Base-by-base conservation (phyloP, 1,284 basidiomycete species). In the Tausonia pullulans region DNA sequence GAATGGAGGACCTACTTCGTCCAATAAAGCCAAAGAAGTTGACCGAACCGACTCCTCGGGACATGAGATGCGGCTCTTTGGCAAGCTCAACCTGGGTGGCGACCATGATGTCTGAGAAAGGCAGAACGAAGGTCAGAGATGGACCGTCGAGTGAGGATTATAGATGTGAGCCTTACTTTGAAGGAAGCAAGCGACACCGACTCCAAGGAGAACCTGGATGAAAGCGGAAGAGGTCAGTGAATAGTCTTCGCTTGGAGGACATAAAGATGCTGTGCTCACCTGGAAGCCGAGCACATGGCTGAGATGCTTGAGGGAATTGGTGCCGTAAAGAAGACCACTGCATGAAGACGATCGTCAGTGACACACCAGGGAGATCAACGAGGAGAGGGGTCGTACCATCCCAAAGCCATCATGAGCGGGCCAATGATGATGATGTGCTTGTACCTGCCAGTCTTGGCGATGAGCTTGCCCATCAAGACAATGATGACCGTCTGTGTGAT, bases 31-130 rank as follows among this genome's bases (percentile, higher is more conserved):
- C 53, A 54, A 54, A n/a, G 46, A 54, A 67, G 58, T 55, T 60
- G 53, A 67, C 40, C 9, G 53, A 44, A 9, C 61, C 65, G 6
- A 67, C 48, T 13, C 44, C 65, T 41, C 58, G 58, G 2, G 66
- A 69, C 61, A 78, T 74, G 27, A 75, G 65, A 62, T 69, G 70
- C 3, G 76, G 76, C 56, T 72, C 70, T 5, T 61, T 64, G 58
- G 68, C 70, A 56, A 76, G 68, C 48, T 75, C 74, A 62, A 71
- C 72, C 63, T 78, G 76, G 9, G 74, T 72, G 9, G 71, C 71
- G 44, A 76, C 61, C 71, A 76, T 75, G 13, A 27, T 27, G 27
- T 27, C 27, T 69, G 58, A 61, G 74, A 74, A 63, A 76, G 74
- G 62, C 75, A 60, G 27, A 69, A 68, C 50, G 74, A 49, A 43